Percentiles rank a stretch among this genome's conserved stretches.
Conservation (phyloP, 2,329 filamentous ascomycete genomes). For the Pseudogymnoascus sp. region DNA sequence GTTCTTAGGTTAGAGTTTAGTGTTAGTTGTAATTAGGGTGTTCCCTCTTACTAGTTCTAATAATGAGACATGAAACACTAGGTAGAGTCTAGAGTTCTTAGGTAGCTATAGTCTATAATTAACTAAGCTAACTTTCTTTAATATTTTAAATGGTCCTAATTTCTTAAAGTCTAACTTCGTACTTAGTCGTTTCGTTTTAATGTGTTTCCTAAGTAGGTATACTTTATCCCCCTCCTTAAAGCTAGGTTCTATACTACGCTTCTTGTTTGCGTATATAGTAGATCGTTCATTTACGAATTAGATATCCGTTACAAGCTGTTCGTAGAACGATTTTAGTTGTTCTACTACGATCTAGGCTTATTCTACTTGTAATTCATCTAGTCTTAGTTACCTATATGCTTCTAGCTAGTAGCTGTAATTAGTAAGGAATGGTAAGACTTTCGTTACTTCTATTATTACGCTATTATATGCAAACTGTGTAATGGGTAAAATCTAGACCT, state of each 20-base stretch:
- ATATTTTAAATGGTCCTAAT: background rate
- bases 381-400: background rate
- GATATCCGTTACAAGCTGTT: background rate
- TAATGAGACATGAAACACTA: no score
- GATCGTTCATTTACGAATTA: background rate
- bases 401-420: slow-evolving; percentile 8
- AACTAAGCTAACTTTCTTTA: background rate
- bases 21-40: no score
- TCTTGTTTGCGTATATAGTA: background rate
- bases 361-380: background rate
- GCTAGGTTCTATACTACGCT: background rate
- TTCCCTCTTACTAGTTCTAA: no score
- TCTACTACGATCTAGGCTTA: background rate
- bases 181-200: background rate
- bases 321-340: no score
- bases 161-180: background rate
- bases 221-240: background rate
- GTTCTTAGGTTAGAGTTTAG: no score
- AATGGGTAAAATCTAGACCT: slow-evolving; percentile 8
- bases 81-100: no score
- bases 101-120: background rate
- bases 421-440: background rate
- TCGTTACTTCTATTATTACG: background rate
- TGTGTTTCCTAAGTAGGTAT: background rate
- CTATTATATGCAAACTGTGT: slow-evolving; percentile 12